Conservation (phyloP, 2,329 filamentous ascomycete genomes). For the Xylariales sp. region DNA sequence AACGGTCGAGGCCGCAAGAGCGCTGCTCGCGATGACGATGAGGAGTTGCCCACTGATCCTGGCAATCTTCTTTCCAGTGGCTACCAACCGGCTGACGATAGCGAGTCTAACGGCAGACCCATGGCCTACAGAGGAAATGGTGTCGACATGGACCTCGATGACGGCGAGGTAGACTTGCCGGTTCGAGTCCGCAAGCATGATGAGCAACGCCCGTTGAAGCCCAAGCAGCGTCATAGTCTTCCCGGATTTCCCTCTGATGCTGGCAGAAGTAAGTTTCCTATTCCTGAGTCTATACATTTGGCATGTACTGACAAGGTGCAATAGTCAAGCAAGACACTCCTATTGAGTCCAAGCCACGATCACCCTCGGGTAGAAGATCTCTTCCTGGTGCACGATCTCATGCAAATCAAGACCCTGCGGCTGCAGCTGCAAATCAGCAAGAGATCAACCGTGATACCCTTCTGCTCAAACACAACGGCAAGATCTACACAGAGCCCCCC, state of each 20-base stretch:
- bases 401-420: slow-evolving; percentile 17
- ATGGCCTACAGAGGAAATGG: slow-evolving; percentile 19
- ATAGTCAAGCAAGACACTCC: slow-evolving; percentile 16
- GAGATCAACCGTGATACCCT: slow-evolving; percentile 44
- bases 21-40: slow-evolving; percentile 19
- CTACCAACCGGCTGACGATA: slow-evolving; percentile 27
- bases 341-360: slow-evolving; percentile 19
- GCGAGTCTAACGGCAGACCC: slow-evolving; percentile 16
- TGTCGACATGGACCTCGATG: slow-evolving; percentile 10
- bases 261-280: background rate
- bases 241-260: slow-evolving; percentile 18
- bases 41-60: slow-evolving; percentile 23
- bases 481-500: slow-evolving; percentile 44
- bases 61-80: slow-evolving; percentile 27
- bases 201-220: slow-evolving; percentile 22
- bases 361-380: slow-evolving; percentile 25
- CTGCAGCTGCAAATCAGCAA: slow-evolving; percentile 12
- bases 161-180: slow-evolving; percentile 9
- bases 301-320: slow-evolving; percentile 3
- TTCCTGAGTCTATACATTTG: slow-evolving; percentile 13
- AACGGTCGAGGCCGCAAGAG: slow-evolving; percentile 17
- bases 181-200: too few relatives aligned
- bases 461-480: slow-evolving; percentile 43
- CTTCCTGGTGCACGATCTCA: slow-evolving; percentile 24
- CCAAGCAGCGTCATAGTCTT: slow-evolving; percentile 25